Evolutionary conservation across 139 green algal species (phyloP).

Genomic region (Chlorella sp.): DNA sequence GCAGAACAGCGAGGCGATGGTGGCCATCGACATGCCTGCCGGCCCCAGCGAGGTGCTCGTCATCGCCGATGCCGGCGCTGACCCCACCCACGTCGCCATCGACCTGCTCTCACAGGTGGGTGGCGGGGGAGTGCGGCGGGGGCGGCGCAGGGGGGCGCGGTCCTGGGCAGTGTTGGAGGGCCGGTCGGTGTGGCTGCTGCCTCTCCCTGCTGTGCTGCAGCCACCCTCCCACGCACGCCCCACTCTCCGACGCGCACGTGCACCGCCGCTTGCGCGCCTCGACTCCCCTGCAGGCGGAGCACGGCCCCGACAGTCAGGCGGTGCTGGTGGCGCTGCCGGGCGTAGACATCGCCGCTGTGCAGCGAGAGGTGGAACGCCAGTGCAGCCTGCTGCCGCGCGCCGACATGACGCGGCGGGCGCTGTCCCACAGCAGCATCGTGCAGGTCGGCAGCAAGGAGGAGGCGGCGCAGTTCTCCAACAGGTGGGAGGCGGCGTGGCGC

Average conservation of each 20-base stretch:
- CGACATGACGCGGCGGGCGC: constrained; percentile 84
- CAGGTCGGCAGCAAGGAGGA: constrained; percentile 63
- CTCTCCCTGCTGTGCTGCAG: too few relatives aligned
- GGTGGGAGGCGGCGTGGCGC: too few relatives aligned
- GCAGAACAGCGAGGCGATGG: constrained; percentile 94
- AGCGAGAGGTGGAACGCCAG: constrained; percentile 81
- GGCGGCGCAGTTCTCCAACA: constrained; percentile 87
- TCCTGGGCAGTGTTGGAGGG: too few relatives aligned
- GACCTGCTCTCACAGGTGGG: constrained; percentile 91
- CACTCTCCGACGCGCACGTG: too few relatives aligned
- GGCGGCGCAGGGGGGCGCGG: too few relatives aligned
- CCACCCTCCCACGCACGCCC: too few relatives aligned
- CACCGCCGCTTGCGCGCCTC: too few relatives aligned
- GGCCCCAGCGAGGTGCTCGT: constrained; percentile 92
- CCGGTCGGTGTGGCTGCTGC: too few relatives aligned
- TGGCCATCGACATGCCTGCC: constrained; percentile 97
- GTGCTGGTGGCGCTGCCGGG: constrained; percentile 92
- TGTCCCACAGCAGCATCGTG: constrained; percentile 87
- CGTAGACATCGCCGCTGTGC: constrained; percentile 80
- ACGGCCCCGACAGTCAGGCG: constrained; percentile 91
- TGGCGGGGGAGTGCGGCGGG: not conserved
- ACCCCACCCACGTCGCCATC: constrained; percentile 80
- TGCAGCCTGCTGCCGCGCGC: constrained; percentile 81
- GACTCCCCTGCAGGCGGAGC: constrained; percentile 75
- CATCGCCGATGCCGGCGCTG: constrained; percentile 87